phyloP scores from a whole-genome alignment of 768 basidiomycete genomes.

The Exidia glandulosa region DNA sequence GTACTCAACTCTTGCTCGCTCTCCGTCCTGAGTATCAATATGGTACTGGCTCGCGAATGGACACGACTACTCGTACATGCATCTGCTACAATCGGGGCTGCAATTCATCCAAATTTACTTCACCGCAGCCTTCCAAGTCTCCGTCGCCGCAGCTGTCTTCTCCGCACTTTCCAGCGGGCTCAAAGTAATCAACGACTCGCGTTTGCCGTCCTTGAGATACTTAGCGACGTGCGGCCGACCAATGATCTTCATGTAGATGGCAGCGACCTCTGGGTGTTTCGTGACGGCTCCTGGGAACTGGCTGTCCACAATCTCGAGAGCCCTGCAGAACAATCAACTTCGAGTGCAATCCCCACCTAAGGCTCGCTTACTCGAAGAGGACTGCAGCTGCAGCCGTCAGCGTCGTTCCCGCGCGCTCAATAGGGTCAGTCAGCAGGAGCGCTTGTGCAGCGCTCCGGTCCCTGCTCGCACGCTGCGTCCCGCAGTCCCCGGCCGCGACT shows the following conservation, averaged over 20 bases:
- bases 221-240: not conserved
- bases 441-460: no score
- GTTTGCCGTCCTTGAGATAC: not conserved
- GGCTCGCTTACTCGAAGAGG: not conserved
- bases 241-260: not conserved
- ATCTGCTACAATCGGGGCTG: no score
- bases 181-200: not conserved
- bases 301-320: not conserved
- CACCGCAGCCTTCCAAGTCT: not conserved
- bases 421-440: not conserved
- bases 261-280: not conserved
- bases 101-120: no score
- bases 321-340: not conserved
- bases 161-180: not conserved
- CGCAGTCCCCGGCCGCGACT: no score
- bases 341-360: not conserved
- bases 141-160: not conserved
- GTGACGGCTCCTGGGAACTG: not conserved
- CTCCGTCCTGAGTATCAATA: no score
- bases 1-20: no score
- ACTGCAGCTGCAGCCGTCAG: not conserved
- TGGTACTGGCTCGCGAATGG: no score
- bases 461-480: no score
- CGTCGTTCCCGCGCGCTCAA: not conserved
- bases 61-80: no score